A percentile compares a stretch with the other conserved stretches of the same genome.
Conservation (phyloP, 352 stramenopile species). For the Blastocystis sp. region DNA sequence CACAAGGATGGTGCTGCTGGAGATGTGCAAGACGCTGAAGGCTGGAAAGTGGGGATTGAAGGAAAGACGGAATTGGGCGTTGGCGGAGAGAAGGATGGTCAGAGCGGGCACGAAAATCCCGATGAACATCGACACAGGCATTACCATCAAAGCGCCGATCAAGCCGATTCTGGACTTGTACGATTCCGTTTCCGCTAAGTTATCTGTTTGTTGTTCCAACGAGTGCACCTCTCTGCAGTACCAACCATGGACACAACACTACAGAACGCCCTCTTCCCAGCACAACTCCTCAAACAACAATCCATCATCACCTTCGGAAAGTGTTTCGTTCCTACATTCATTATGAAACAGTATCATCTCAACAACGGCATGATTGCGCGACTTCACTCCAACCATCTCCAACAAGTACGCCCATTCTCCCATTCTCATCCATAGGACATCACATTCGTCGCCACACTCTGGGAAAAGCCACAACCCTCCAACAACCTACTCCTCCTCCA, state of each 20-base stretch:
- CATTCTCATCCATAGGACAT: constrained; percentile 1
- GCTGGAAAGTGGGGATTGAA: not conserved
- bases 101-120: no score
- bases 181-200: no score
- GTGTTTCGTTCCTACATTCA: constrained; percentile 27
- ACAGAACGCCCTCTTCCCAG: not conserved
- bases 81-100: not conserved
- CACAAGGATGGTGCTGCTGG: not conserved
- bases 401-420: not conserved
- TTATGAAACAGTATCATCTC: constrained; percentile 53
- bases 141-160: no score
- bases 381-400: not conserved
- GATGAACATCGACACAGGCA: no score
- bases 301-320: constrained; percentile 38
- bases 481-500: constrained; percentile 30
- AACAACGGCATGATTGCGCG: not conserved
- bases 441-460: constrained; percentile 27
- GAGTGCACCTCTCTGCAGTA: no score
- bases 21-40: not conserved
- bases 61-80: not conserved
- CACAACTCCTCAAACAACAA: constrained; percentile 15
- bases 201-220: no score
- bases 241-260: no score
- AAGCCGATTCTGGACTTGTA: no score
- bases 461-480: constrained; percentile 26